Evolutionary conservation across 1,139 yeast genomes (phyloP), one percentile per base, ranked within the genome.

Genomic region (Lodderomyces oxycetoniae): DNA sequence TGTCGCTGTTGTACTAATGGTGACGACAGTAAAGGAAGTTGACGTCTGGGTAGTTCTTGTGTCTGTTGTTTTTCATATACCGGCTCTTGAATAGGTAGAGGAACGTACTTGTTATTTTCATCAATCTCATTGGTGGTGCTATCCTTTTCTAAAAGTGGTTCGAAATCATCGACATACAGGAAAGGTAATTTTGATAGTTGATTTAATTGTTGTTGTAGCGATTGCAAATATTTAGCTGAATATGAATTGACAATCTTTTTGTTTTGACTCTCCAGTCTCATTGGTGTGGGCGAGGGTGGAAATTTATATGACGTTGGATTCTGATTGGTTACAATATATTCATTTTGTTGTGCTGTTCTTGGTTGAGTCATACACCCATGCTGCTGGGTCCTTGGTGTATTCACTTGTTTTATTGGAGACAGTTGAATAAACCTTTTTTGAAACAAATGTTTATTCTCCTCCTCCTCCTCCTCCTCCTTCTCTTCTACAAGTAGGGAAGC

Each of bases 271-370:
- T 63, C 53, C 30, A 53, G 61, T 2, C 35, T 38, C 30, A 24
- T 28, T 28, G 58, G 55, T 19, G 57, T 40, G 4, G 65, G 63
- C 3, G 65, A 56, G 5, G 72, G 68, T 1, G 79, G 79, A 41
- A 74, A 74, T 46, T 68, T 71, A 51, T 71, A 74, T 11, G 66
- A 55, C 31, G 55, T 63, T 2, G 74, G 72, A 36, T 53, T 53
- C 28, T 55, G 49, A 35, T 59, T 63, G 4, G 74, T 66, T 11
- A 68, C 62, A 28, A 61, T 59, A 41, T 64, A 67, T 26, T 71
- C 75, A 20, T 54, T 49, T 27, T 38, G 44, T 32, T 42, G 40
- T 15, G 24, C n/a, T 10, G 40, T 31, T 27, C 39, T 21, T 26
- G 40, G 39, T 20, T 37, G 43, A 27, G 38, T 30, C 34, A 32